A percentile compares a stretch with the other conserved stretches of the same genome.
Evolutionary conservation across 140 eudicot species (phyloP).

Genomic region (Stevia rebaudiana): DNA sequence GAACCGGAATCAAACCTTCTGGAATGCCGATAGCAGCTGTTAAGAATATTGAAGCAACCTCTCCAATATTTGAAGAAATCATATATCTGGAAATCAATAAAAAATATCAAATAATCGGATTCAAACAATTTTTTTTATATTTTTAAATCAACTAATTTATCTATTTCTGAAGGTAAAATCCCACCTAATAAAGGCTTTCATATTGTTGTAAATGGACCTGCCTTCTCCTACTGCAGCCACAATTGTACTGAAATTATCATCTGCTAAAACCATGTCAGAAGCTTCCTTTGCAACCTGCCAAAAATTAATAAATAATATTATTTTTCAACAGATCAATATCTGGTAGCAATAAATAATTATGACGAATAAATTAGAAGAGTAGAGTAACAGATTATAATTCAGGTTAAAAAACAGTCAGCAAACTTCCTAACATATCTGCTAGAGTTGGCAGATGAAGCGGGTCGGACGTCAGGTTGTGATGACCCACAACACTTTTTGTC

Average conservation of each 20-base stretch:
- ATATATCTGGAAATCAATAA: constrained; percentile 46
- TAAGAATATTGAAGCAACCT: constrained; percentile 70
- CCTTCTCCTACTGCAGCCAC: constrained; percentile 92
- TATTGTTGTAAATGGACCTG: constrained; percentile 77
- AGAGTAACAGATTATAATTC: neutral
- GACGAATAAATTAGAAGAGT: neutral
- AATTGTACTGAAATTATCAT: constrained; percentile 82
- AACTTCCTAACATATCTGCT: no score
- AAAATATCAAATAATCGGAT: neutral
- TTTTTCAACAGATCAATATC: neutral
- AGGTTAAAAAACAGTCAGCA: neutral
- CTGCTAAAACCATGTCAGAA: constrained; percentile 30
- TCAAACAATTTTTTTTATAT: neutral
- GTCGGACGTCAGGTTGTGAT: neutral
- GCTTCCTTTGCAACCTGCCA: constrained; percentile 13
- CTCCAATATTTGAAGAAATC: constrained; percentile 91
- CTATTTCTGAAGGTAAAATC: constrained; percentile 2
- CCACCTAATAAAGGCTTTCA: constrained; percentile 87
- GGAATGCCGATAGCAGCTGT: constrained; percentile 93
- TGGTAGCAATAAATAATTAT: neutral
- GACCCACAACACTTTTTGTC: neutral
- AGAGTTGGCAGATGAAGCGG: neutral
- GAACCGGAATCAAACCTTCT: constrained; percentile 86
- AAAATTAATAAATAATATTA: neutral
- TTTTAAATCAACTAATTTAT: neutral